These are phyloP conservation scores for Psidium friedrichsthalianum DNA, from an alignment of 345 rosid genomes.

Conservation along the genomic window DNA sequence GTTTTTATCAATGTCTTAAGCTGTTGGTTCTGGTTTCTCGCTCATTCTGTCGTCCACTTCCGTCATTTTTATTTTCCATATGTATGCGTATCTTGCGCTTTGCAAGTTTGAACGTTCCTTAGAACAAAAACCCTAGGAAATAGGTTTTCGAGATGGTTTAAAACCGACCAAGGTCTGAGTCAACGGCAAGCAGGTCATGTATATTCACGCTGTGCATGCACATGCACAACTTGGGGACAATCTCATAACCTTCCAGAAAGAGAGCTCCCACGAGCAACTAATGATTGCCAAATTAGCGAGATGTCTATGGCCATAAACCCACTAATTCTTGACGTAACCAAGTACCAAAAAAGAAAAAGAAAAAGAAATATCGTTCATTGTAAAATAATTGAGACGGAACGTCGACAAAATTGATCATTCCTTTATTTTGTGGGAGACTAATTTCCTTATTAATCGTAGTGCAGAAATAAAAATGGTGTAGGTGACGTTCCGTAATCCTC, in stretches of 20 bases:
- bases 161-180: neutral
- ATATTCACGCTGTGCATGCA: neutral
- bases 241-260: neutral
- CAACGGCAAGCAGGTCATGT: neutral
- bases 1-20: neutral
- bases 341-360: too few species aligned
- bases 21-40: neutral
- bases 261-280: neutral
- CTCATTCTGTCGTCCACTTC: neutral
- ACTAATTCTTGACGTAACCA: neutral
- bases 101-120: neutral
- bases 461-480: neutral
- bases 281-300: neutral
- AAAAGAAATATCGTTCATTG: too few species aligned
- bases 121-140: neutral
- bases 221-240: neutral
- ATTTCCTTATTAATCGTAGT: neutral
- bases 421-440: too few species aligned
- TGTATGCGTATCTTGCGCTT: neutral
- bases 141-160: neutral
- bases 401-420: too few species aligned
- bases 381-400: neutral
- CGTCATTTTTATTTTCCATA: neutral
- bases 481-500: neutral
- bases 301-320: neutral